phyloP scores from a whole-genome alignment of 2,329 filamentous ascomycete genomes.

The Trichophyton benhamiae region DNA sequence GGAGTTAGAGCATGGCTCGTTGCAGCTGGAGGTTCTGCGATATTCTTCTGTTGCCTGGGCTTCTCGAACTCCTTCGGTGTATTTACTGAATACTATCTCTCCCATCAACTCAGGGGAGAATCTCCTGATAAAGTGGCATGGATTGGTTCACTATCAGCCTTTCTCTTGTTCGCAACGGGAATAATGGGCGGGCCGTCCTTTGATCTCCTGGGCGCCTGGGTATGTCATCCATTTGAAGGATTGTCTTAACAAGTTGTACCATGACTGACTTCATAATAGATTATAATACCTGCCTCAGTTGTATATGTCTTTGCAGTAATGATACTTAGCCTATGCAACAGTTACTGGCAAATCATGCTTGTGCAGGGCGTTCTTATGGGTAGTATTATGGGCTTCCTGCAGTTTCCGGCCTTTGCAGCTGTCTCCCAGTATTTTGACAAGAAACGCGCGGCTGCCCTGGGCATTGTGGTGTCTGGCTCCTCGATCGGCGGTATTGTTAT shows the following conservation, averaged over 20 bases:
- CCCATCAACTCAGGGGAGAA: slow-evolving; percentile 23
- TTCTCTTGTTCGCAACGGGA: slow-evolving; percentile 27
- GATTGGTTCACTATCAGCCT: slow-evolving; percentile 32
- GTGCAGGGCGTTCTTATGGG: slow-evolving; percentile 27
- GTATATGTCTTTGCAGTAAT: slow-evolving; percentile 13
- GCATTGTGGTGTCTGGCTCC: slow-evolving; percentile 36
- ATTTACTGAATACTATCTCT: slow-evolving; percentile 35
- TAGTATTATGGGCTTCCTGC: slow-evolving; percentile 26
- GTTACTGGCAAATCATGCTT: slow-evolving; percentile 44
- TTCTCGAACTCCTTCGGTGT: slow-evolving; percentile 37
- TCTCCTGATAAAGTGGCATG: slow-evolving; percentile 29
- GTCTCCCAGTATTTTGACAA: slow-evolving; percentile 39
- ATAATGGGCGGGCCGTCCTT: slow-evolving; percentile 30
- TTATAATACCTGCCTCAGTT: slow-evolving; percentile 10
- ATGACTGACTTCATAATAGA: slow-evolving; percentile 15
- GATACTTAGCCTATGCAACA: slow-evolving; percentile 33
- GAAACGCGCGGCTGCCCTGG: slow-evolving; percentile 37
- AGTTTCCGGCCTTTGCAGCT: slow-evolving; percentile 36
- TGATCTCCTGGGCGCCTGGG: slow-evolving; percentile 32
- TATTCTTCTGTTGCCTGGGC: slow-evolving; percentile 32
- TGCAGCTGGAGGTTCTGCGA: slow-evolving; percentile 15
- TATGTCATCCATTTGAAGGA: slow-evolving; percentile 14
- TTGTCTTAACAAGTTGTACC: neutral
- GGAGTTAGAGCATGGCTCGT: slow-evolving; percentile 20
- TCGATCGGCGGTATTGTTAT: slow-evolving; percentile 44